These are phyloP conservation scores for Eleusine coracana DNA, from an alignment of 176 grass and related monocot genomes.

Conservation along the genomic window DNA sequence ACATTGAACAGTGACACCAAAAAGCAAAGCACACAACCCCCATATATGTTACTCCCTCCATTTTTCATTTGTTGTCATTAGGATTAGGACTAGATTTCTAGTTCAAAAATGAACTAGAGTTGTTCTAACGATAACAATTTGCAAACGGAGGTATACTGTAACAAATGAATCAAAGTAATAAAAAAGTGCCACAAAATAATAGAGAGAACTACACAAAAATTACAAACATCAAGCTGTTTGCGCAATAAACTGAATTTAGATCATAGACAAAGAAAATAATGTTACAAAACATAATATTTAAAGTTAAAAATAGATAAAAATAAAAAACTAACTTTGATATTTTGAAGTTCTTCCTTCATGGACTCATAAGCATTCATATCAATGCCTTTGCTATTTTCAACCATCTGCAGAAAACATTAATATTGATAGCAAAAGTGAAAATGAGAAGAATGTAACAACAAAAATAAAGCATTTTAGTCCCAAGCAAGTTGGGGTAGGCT, in stretches of 20 bases:
- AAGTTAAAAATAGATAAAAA: background rate
- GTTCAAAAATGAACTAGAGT: no score
- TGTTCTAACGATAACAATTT: no score
- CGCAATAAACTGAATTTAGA: background rate
- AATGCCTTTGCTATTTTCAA: slow-evolving; percentile 73
- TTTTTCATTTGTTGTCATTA: no score
- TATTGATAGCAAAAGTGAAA: slow-evolving; percentile 14
- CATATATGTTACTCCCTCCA: no score
- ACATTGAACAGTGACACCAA: background rate
- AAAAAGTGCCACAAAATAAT: no score
- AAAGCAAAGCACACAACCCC: background rate
- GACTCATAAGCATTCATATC: slow-evolving; percentile 73
- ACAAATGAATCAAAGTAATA: no score
- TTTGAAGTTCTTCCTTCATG: slow-evolving; percentile 83
- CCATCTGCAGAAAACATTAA: slow-evolving; percentile 59
- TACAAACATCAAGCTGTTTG: background rate
- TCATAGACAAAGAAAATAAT: background rate
- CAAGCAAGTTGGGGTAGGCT: no score
- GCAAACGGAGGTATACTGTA: no score
- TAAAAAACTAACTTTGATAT: slow-evolving; percentile 62
- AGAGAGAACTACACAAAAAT: background rate
- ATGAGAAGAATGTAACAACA: slow-evolving; percentile 18
- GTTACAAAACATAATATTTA: slow-evolving; percentile 1
- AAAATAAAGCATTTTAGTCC: background rate
- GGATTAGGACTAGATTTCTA: no score